Percentiles rank a stretch among this genome's conserved stretches.
Conservation (phyloP, 805 yeast species). For the Pichia sporocuriosa region DNA sequence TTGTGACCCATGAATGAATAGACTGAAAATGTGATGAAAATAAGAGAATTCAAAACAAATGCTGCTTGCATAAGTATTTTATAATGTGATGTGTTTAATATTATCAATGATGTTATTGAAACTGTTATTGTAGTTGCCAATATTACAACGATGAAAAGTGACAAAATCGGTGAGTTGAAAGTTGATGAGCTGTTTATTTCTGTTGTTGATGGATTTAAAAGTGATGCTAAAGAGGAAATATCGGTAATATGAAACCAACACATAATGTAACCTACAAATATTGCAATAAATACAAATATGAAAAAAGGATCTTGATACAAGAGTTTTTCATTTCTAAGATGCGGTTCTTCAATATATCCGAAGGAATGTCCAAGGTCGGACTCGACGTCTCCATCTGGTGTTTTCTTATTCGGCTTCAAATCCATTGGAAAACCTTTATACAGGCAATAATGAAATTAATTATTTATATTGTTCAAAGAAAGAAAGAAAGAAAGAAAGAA, state of each 20-base stretch:
- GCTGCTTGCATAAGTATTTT: neutral
- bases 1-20: neutral
- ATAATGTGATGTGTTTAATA: neutral
- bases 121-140: neutral
- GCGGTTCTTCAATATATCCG: neutral
- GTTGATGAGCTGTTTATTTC: neutral
- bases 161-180: neutral
- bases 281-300: conserved; percentile 26
- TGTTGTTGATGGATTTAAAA: neutral
- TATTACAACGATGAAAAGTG: neutral
- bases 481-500: too few species aligned
- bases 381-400: neutral
- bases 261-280: conserved; percentile 23
- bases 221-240: conserved; percentile 41
- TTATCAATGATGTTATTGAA: neutral
- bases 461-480: too few species aligned
- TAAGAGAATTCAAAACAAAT: neutral
- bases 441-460: too few species aligned
- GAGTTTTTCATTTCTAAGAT: neutral
- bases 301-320: neutral
- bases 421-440: too few species aligned
- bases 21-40: neutral
- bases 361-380: neutral
- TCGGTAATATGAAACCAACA: conserved; percentile 40
- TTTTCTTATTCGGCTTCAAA: neutral